These are phyloP conservation scores for Botrytis hyacinthi DNA, from an alignment of 2,329 filamentous ascomycete genomes.

Conservation along the genomic window DNA sequence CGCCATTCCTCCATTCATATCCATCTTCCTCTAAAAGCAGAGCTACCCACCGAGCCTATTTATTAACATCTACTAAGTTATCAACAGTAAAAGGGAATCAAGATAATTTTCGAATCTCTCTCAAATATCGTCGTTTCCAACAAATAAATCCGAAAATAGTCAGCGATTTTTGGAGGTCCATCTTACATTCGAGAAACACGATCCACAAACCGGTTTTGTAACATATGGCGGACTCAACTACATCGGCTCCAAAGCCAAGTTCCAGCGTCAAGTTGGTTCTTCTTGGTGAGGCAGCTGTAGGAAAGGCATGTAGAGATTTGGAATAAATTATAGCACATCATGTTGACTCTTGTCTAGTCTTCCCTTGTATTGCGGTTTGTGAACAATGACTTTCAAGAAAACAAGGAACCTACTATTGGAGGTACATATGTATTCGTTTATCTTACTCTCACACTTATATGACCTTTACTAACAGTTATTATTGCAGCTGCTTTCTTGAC, in stretches of 20 bases:
- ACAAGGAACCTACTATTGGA: slow-evolving; percentile 99
- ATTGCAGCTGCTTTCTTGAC: slow-evolving; percentile 86
- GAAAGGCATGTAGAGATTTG: slow-evolving; percentile 68
- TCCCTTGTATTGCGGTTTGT: slow-evolving; percentile 97
- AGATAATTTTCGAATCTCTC: background rate
- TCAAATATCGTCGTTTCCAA: background rate
- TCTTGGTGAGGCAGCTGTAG: slow-evolving; percentile 93
- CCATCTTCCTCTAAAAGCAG: slow-evolving; percentile 18
- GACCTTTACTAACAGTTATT: background rate
- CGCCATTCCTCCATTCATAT: slow-evolving; percentile 15
- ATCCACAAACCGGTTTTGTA: slow-evolving; percentile 10
- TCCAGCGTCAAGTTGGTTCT: slow-evolving; percentile 99
- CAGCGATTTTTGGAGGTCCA: slow-evolving; percentile 7
- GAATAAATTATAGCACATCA: background rate
- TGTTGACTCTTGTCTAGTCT: slow-evolving; percentile 56
- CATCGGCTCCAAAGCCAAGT: slow-evolving; percentile 86
- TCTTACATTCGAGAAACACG: background rate
- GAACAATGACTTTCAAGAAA: slow-evolving; percentile 99
- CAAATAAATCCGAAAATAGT: background rate
- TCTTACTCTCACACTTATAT: background rate
- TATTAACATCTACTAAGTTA: slow-evolving; percentile 16
- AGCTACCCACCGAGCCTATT: slow-evolving; percentile 8
- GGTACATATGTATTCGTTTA: slow-evolving; percentile 52
- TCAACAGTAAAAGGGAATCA: background rate
- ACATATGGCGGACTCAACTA: slow-evolving; percentile 69